Evolutionary conservation across 257 asterid species (phyloP).

Genomic region (Ajuga chamaepitys): DNA sequence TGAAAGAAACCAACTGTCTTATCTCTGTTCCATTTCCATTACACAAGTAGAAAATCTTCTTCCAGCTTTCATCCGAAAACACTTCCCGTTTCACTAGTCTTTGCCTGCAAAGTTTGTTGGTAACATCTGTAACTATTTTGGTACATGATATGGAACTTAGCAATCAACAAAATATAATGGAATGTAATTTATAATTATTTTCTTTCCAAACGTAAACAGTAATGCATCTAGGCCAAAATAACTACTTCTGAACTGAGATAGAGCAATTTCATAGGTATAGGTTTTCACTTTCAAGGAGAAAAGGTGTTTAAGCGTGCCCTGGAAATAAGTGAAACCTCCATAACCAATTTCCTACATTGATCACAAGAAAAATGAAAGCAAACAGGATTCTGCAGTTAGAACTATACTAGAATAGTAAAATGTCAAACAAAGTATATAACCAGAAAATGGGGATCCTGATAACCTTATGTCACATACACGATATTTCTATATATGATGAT

Average conservation of each 20-base stretch:
- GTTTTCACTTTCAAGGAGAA: not conserved
- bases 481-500: not conserved
- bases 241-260: not conserved
- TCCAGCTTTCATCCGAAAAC: slow-evolving; percentile 92
- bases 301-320: too few species aligned
- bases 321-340: too few species aligned
- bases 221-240: not conserved
- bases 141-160: too few species aligned
- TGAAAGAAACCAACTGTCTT: slow-evolving; percentile 73
- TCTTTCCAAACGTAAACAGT: not conserved
- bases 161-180: too few species aligned
- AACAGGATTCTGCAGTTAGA: too few species aligned
- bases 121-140: not conserved
- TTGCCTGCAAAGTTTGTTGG: slow-evolving; percentile 56
- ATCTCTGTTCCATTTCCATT: slow-evolving; percentile 95
- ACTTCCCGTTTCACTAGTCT: slow-evolving; percentile 63
- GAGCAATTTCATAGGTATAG: not conserved
- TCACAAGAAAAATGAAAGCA: too few species aligned
- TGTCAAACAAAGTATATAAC: too few species aligned
- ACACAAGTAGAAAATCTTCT: slow-evolving; percentile 80
- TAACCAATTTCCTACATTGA: too few species aligned
- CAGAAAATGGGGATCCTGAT: too few species aligned
- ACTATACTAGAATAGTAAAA: too few species aligned
- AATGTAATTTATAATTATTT: not conserved
- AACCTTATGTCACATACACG: not conserved